Percentiles rank a stretch among this genome's conserved stretches.
Conservation (phyloP, 108 stramenopile genomes). For the Nitzschia putrida region DNA sequence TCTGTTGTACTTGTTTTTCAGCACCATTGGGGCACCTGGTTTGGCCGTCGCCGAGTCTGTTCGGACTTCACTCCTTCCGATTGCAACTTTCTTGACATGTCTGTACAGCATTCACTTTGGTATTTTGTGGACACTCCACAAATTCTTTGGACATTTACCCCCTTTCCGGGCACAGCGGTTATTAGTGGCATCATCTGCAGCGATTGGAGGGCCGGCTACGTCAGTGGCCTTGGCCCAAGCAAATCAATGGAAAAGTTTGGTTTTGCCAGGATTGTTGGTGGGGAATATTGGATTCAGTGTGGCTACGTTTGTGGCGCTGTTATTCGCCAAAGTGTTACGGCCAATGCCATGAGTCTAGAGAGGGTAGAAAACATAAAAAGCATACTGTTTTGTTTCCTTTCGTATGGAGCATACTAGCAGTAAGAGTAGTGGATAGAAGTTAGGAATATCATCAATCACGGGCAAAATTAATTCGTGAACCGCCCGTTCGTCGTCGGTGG, state of each 20-base stretch:
- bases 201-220: conserved; percentile 86
- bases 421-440: no score
- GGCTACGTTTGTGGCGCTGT: conserved; percentile 56
- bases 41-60: conserved; percentile 70
- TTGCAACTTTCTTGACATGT: conserved; percentile 56
- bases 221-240: conserved; percentile 78
- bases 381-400: no score
- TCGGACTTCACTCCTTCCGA: conserved; percentile 51
- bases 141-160: conserved; percentile 15
- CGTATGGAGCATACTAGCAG: no score
- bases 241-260: conserved; percentile 58
- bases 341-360: no score
- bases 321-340: conserved; percentile 9
- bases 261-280: conserved; percentile 68
- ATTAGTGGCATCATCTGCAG: conserved; percentile 73
- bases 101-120: conserved; percentile 69
- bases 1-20: conserved; percentile 77
- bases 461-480: no score
- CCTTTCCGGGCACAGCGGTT: conserved; percentile 59
- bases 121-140: conserved; percentile 42
- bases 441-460: no score
- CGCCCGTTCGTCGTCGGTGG: no score
- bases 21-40: conserved; percentile 83
- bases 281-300: conserved; percentile 84
- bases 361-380: no score